Evolutionary conservation across 768 basidiomycete species (phyloP).

Genomic region (Podaxis sp.): DNA sequence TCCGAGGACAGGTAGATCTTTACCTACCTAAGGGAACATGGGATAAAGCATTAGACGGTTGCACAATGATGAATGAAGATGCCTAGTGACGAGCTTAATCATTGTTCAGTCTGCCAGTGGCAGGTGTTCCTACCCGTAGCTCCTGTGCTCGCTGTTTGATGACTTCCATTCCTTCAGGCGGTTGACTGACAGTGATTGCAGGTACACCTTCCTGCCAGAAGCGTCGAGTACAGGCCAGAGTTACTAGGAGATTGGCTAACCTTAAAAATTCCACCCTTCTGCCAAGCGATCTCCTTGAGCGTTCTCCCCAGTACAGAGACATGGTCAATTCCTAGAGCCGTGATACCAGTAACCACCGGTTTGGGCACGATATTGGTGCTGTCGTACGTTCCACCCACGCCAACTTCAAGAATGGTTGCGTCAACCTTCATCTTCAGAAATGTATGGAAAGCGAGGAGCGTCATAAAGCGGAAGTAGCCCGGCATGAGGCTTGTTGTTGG

Average conservation of each 20-base stretch:
- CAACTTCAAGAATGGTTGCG: constrained; percentile 94
- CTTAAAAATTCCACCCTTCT: constrained; percentile 98
- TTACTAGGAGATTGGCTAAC: constrained; percentile 31
- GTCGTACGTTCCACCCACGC: constrained; percentile 91
- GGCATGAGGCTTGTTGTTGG: constrained; percentile 71
- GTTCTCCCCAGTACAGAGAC: constrained; percentile 85
- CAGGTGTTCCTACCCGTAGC: constrained; percentile 46
- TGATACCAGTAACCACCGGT: constrained; percentile 88
- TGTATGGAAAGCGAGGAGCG: constrained; percentile 87
- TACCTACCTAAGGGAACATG: constrained; percentile 56
- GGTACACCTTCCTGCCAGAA: constrained; percentile 67
- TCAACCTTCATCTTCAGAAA: constrained; percentile 84
- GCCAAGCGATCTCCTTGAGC: constrained; percentile 85
- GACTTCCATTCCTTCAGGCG: constrained; percentile 62
- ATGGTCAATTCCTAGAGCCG: constrained; percentile 92
- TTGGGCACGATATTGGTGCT: constrained; percentile 94
- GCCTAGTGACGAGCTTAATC: constrained; percentile 40
- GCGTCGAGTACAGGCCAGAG: constrained; percentile 8
- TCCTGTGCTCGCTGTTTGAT: constrained; percentile 68
- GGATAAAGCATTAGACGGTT: constrained; percentile 34
- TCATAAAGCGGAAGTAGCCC: constrained; percentile 91
- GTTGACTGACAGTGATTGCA: constrained; percentile 83
- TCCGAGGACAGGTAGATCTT: constrained; percentile 40
- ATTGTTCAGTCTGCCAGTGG: not conserved
- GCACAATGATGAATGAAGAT: constrained; percentile 67